These are phyloP conservation scores for Pestalotiopsis sp. DNA, from an alignment of 2,329 filamentous ascomycete species.

Conservation along the genomic window DNA sequence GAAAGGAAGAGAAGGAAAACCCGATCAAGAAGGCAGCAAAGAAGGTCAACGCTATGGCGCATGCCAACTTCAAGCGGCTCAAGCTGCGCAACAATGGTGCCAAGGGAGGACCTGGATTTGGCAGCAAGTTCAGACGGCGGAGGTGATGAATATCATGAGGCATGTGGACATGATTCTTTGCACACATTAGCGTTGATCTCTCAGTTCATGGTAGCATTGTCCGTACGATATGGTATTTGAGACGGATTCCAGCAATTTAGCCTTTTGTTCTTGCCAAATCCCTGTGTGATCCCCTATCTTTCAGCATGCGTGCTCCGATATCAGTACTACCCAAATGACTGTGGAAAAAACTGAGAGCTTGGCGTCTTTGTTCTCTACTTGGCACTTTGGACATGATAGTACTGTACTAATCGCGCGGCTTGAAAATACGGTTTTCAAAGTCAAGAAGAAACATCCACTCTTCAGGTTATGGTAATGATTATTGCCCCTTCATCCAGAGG, in stretches of 20 bases:
- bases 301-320: too few relatives aligned
- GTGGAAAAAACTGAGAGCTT: too few relatives aligned
- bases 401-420: too few relatives aligned
- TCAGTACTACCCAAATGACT: too few relatives aligned
- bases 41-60: conserved; percentile 67
- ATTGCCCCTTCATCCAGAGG: conserved; percentile 6
- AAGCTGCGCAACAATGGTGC: conserved; percentile 65
- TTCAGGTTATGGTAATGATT: too few relatives aligned
- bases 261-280: too few relatives aligned
- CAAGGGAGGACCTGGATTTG: conserved; percentile 62
- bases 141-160: conserved; percentile 25
- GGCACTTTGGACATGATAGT: too few relatives aligned
- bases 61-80: conserved; percentile 68
- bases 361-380: too few relatives aligned
- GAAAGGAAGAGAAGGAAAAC: conserved; percentile 38
- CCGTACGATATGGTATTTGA: neutral
- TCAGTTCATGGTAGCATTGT: neutral
- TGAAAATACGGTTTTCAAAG: too few relatives aligned
- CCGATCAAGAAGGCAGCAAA: conserved; percentile 54
- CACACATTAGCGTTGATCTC: neutral
- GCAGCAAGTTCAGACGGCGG: conserved; percentile 61
- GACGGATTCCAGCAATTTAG: neutral
- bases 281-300: too few relatives aligned
- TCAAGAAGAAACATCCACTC: too few relatives aligned
- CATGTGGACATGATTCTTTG: conserved; percentile 4